Evolutionary conservation across 129 eudicot species (phyloP), one percentile per base, ranked within the genome.

Genomic region (Gnaphalium uliginosum): DNA sequence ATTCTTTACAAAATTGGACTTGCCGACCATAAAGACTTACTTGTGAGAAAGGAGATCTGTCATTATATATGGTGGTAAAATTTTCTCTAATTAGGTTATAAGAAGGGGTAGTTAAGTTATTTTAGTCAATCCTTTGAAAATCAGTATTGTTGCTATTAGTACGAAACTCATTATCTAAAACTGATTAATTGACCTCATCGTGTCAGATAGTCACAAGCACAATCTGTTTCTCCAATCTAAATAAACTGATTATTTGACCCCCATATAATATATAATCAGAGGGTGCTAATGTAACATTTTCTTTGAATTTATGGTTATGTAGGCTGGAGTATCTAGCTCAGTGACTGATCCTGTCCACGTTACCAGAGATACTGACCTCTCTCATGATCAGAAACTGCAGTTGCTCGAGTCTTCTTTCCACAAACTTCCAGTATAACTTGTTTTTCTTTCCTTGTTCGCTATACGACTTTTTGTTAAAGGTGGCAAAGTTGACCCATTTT

Each of bases 371-470:
- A 51, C 54, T 18, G 68, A 37, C 19, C 41, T 76, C 41, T 73
- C 56, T 73, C 74, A 91, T 77, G 96, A 88, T 72, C 87, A 79
- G 58, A 61, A 67, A 19, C 71, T 84, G 75, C 90, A 87, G 78
- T 82, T 92, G 98, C 92, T 92, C 15, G 90, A 91, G 64, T 81
- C 95, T 60, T 89, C 96, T 32, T 86, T 68, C 58, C 41, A 75
- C 72, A 91, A 81, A 78, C 97, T 88, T 76, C 96, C 97, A 41
- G n/a, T n/a, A n/a, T n/a, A n/a, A n/a, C n/a, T n/a, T n/a, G n/a
- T n/a, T n/a, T n/a, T n/a, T n/a, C n/a, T n/a, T n/a, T n/a, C n/a
- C n/a, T n/a, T n/a, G n/a, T n/a, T n/a, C n/a, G n/a, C 71, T 77
- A 23, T 61, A 61, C 8, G 17, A 4, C 53, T 72, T 57, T 72